These are phyloP conservation scores for Microsporum ferrugineum DNA, from an alignment of 2,329 filamentous ascomycete species.

Conservation along the genomic window DNA sequence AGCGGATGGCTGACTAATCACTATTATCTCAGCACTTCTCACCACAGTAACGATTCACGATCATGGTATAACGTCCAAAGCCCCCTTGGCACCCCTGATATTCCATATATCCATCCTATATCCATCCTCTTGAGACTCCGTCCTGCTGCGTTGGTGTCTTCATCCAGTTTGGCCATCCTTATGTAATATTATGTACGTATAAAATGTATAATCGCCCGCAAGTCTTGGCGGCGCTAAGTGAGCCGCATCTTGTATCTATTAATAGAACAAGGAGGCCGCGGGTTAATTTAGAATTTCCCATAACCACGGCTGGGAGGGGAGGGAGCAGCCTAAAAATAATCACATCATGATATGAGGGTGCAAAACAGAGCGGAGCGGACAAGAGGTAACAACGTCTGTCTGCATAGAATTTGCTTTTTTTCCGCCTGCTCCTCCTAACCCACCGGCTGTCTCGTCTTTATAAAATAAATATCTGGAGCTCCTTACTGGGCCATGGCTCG, in stretches of 20 bases:
- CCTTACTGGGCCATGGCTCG: slow-evolving; percentile 11
- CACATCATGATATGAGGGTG: neutral
- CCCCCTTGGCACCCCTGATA: too few relatives aligned
- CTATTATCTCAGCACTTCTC: too few relatives aligned
- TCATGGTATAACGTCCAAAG: too few relatives aligned
- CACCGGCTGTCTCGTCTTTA: neutral
- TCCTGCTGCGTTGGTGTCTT: too few relatives aligned
- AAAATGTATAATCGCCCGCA: neutral
- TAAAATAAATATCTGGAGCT: neutral
- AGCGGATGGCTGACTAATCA: too few relatives aligned
- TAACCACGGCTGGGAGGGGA: neutral
- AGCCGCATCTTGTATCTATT: neutral
- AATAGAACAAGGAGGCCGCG: neutral
- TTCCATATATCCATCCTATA: too few relatives aligned
- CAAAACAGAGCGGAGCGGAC: neutral
- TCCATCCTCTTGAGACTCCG: too few relatives aligned
- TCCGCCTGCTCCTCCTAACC: neutral
- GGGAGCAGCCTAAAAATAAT: slow-evolving; percentile 2
- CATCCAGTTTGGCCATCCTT: too few relatives aligned
- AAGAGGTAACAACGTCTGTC: neutral
- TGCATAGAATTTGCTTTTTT: neutral
- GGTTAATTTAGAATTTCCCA: neutral
- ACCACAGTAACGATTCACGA: too few relatives aligned
- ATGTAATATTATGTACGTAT: too few relatives aligned
- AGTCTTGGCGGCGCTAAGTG: slow-evolving; percentile 2